Base-by-base conservation (phyloP, 768 basidiomycete species). In the Lepiota brunneoincarnata region DNA sequence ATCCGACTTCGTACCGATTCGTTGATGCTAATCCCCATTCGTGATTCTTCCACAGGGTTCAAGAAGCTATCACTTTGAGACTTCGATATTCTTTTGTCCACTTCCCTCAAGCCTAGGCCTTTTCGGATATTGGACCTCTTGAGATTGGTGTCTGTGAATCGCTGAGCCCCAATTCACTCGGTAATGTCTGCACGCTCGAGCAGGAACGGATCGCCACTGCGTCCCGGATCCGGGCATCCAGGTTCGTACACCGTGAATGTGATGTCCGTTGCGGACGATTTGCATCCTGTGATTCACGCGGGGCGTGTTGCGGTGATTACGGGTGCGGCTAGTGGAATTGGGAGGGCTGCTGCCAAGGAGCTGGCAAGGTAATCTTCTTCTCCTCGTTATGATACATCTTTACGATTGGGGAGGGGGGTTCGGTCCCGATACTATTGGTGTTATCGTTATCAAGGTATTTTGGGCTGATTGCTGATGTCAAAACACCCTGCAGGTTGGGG, bases 291-390 rank as follows among this genome's bases (percentile, higher is more conserved):
- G 42, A 76, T 85, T 58, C 69, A 80, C 53, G 70, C 74, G 6
- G 76, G 72, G 35, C 82, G 85, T 42, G 88, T 94, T 39, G 89
- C 89, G 3, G 78, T 93, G 59, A 78, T 95, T 66, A 95, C 92
- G 1, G 93, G 93, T 36, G 91, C 89, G 20, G 91, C 89, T 3
- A 85, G 83, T 45, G 92, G 93, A 7, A 93, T 95, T 56, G 93
- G 93, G 18, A 76, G 78, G 10, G 81, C 84, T 21, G 83, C 86
- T 24, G 86, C 92, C 2, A 72, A 87, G 59, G 85, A 88, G 67
- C 79, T 92, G 59, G 88, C 88, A 63, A 83, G 79, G 83, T 91
- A 69, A 62, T 84, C 75, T 28, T 44, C 31, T 55, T 50, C 31
- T 31, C 11, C n/a, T n/a, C n/a, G n/a, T n/a, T n/a, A 56, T 59